A percentile compares a stretch with the other conserved stretches of the same genome.
These are phyloP conservation scores for Sugiyamaella sp. DNA, from an alignment of 1,139 yeast genomes.

Conservation along the genomic window DNA sequence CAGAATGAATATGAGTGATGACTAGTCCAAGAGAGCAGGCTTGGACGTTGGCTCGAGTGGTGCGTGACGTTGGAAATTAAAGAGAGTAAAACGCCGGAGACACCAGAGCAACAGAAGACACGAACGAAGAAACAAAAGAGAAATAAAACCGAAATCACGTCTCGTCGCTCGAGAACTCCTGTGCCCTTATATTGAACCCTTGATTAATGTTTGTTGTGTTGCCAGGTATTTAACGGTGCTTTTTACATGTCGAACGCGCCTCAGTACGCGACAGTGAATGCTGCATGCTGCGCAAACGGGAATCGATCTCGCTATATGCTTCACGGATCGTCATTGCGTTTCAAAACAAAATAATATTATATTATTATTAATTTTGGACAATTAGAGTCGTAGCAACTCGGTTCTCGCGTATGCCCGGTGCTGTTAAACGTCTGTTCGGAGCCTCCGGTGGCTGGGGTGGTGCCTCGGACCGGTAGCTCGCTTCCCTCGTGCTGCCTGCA, in stretches of 20 bases:
- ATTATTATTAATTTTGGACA: no score
- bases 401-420: no score
- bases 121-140: background rate
- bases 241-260: conserved; percentile 8
- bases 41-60: background rate
- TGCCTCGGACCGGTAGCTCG: background rate
- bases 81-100: conserved; percentile 10
- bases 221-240: conserved; percentile 19
- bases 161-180: background rate
- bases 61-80: conserved; percentile 8
- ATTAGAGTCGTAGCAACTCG: no score
- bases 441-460: background rate
- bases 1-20: background rate
- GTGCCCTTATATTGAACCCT: conserved; percentile 15
- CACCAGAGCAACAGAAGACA: background rate
- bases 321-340: background rate
- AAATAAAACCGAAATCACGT: conserved; percentile 6
- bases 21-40: background rate
- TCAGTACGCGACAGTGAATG: conserved; percentile 5
- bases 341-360: background rate
- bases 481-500: background rate
- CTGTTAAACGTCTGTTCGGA: background rate
- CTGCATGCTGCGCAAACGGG: conserved; percentile 3
- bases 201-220: conserved; percentile 16
- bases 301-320: background rate